phyloP scores from a whole-genome alignment of 2,329 filamentous ascomycete species.

The Cordyceps tenuipes region DNA sequence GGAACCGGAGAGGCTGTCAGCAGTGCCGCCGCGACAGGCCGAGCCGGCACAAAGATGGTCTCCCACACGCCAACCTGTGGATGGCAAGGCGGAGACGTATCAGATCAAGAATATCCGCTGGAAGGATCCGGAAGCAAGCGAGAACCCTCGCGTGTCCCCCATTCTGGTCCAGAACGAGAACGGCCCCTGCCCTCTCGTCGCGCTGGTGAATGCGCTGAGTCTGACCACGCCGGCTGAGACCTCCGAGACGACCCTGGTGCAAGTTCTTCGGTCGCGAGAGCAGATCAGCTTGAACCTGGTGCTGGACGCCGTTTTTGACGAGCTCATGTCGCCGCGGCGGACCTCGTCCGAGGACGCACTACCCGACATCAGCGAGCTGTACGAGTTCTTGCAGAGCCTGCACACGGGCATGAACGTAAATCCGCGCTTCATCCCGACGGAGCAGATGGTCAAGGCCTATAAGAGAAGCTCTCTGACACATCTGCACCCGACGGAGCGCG shows the following conservation, averaged over 20 bases:
- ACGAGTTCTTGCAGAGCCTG: conserved; percentile 76
- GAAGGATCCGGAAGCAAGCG: conserved; percentile 55
- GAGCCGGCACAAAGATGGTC: conserved; percentile 24
- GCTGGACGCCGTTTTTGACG: conserved; percentile 84
- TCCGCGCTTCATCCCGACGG: conserved; percentile 66
- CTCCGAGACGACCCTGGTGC: conserved; percentile 62
- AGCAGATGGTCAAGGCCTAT: conserved; percentile 37
- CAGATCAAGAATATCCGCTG: conserved; percentile 88
- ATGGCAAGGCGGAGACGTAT: conserved; percentile 66
- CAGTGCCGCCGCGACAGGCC: conserved; percentile 30
- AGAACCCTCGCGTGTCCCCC: conserved; percentile 67
- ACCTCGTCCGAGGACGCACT: conserved; percentile 55
- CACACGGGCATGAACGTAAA: conserved; percentile 99
- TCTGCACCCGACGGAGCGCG: conserved; percentile 41
- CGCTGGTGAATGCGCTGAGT: conserved; percentile 84
- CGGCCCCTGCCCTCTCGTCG: conserved; percentile 86
- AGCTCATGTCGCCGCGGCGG: conserved; percentile 72
- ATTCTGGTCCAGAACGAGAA: conserved; percentile 91
- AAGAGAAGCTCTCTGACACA: conserved; percentile 46
- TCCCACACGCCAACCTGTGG: conserved; percentile 33
- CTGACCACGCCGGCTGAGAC: conserved; percentile 64
- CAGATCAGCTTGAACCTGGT: conserved; percentile 80
- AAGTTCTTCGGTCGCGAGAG: conserved; percentile 70
- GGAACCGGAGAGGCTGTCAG: conserved; percentile 21
- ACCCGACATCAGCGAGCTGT: conserved; percentile 82